A percentile compares a stretch with the other conserved stretches of the same genome.
Evolutionary conservation across 208 protist genomes (phyloP).

Genomic region (Leishmania mexicana): DNA sequence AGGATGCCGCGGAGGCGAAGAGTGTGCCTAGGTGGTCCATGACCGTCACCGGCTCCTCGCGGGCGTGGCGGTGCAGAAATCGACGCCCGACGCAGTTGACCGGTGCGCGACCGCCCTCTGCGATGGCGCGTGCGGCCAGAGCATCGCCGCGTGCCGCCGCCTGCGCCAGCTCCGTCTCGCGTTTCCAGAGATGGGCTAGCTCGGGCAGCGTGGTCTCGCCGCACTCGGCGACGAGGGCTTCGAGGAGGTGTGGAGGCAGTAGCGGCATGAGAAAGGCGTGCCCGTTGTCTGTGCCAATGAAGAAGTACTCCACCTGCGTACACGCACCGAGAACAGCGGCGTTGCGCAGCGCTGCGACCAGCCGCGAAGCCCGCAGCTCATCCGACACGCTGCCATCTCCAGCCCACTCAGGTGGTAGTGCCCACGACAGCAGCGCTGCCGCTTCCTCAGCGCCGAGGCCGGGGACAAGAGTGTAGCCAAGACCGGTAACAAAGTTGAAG

Average conservation of each 20-base stretch:
- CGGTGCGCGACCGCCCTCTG: conserved; percentile 1
- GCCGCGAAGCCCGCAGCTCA: neutral
- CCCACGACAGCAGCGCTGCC: conserved; percentile 46
- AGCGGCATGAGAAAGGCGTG: conserved; percentile 61
- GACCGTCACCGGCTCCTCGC: conserved; percentile 51
- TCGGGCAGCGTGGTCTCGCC: conserved; percentile 12
- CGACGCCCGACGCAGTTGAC: conserved; percentile 51
- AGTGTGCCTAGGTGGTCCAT: conserved; percentile 57
- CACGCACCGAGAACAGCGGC: conserved; percentile 28
- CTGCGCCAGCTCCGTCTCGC: neutral
- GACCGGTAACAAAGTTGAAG: conserved; percentile 52
- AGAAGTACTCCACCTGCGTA: conserved; percentile 83
- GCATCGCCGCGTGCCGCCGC: neutral
- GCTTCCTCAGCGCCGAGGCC: conserved; percentile 26
- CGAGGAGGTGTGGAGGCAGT: conserved; percentile 54
- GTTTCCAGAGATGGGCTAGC: neutral
- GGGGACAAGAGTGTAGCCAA: conserved; percentile 69
- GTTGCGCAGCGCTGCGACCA: conserved; percentile 4
- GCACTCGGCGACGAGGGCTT: conserved; percentile 12
- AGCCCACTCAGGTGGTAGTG: conserved; percentile 13
- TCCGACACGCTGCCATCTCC: neutral
- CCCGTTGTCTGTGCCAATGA: conserved; percentile 68
- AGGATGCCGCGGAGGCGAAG: conserved; percentile 44
- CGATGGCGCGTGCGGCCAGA: neutral
- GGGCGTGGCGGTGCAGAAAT: conserved; percentile 64